phyloP scores from a whole-genome alignment of 768 basidiomycete species.

The Gloeostereum incarnatum region DNA sequence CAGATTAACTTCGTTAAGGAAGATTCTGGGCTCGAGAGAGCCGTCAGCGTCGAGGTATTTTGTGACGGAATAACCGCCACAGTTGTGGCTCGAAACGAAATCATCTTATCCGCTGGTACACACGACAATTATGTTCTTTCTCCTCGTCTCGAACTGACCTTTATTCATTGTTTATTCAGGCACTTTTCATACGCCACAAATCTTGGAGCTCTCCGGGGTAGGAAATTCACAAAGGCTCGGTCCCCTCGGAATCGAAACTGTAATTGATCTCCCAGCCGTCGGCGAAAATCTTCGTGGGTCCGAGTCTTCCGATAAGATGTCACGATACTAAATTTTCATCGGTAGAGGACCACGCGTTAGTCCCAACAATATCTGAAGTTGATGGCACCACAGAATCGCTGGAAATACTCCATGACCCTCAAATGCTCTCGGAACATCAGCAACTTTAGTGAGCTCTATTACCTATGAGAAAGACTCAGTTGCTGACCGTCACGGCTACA shows the following conservation, averaged over 20 bases:
- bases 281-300: constrained; percentile 19
- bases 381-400: constrained; percentile 2
- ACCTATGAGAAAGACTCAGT: neutral
- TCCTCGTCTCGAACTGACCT: too few relatives aligned
- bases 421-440: constrained; percentile 2
- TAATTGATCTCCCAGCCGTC: constrained; percentile 19
- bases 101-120: constrained; percentile 32
- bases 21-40: constrained; percentile 15
- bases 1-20: constrained; percentile 10
- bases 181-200: constrained; percentile 31
- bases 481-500: neutral
- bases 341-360: constrained; percentile 4
- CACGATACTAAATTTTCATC: neutral
- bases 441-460: constrained; percentile 4
- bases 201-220: constrained; percentile 47
- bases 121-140: neutral
- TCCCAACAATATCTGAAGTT: constrained; percentile 4
- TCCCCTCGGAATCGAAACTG: constrained; percentile 9
- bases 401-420: constrained; percentile 5
- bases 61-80: constrained; percentile 16
- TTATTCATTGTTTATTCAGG: too few relatives aligned
- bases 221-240: constrained; percentile 18
- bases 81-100: constrained; percentile 34
- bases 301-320: neutral
- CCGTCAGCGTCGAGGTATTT: constrained; percentile 35